phyloP scores from a whole-genome alignment of 352 stramenopile species.

The Phytophthora citricola region DNA sequence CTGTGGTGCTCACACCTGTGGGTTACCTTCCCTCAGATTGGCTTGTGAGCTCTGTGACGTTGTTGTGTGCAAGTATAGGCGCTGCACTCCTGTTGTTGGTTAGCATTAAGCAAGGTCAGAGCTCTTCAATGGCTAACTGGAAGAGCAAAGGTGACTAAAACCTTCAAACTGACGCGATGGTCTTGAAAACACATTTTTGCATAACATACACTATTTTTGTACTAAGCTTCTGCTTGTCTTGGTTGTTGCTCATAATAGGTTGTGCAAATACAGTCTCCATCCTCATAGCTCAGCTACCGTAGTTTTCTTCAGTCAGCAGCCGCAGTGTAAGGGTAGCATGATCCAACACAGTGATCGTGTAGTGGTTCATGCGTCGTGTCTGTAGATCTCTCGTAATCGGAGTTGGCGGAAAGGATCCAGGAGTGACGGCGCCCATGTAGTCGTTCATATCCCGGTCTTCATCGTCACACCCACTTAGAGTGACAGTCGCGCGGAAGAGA shows the following conservation, averaged over 20 bases:
- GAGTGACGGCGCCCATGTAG: slow-evolving; percentile 64
- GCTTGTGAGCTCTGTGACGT: slow-evolving; percentile 56
- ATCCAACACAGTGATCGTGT: slow-evolving; percentile 80
- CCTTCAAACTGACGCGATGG: not conserved
- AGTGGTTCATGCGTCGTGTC: slow-evolving; percentile 73
- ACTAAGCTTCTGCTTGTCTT: slow-evolving; percentile 17
- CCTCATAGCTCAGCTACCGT: slow-evolving; percentile 34
- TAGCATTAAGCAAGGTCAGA: slow-evolving; percentile 27
- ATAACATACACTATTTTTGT: slow-evolving; percentile 33
- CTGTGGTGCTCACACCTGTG: slow-evolving; percentile 42
- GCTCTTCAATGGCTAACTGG: slow-evolving; percentile 15
- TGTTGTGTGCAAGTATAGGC: slow-evolving; percentile 47
- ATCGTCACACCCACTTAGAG: slow-evolving; percentile 36
- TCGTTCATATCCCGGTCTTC: slow-evolving; percentile 33
- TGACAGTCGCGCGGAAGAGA: slow-evolving; percentile 76
- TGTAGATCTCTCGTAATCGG: slow-evolving; percentile 80
- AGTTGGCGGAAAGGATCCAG: slow-evolving; percentile 83
- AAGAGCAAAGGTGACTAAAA: slow-evolving; percentile 32
- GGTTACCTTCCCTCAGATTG: slow-evolving; percentile 48
- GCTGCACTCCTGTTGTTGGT: slow-evolving; percentile 50
- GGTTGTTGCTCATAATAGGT: slow-evolving; percentile 16
- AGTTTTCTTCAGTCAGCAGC: slow-evolving; percentile 51
- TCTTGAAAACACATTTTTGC: slow-evolving; percentile 13
- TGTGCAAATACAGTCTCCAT: slow-evolving; percentile 22
- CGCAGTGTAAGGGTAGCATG: slow-evolving; percentile 73